Evolutionary conservation across 73 alveolate genomes (phyloP), one percentile per base, ranked within the genome.

Genomic region (Diophrys appendiculata): DNA sequence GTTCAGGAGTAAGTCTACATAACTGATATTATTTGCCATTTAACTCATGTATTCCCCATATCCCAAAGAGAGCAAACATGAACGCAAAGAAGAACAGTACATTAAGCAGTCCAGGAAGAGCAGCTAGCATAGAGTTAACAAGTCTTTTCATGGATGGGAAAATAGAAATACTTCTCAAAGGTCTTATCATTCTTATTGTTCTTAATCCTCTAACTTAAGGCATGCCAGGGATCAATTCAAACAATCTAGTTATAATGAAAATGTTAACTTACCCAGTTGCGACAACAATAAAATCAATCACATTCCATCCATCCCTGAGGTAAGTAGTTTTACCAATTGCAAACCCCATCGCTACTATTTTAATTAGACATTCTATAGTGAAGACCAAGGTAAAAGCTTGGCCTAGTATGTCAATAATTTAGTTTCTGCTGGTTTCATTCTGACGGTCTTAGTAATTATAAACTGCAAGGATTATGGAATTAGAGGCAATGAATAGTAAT

Each of bases 281-380:
- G 0, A 93, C 93, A 11, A 90, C 92, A 31, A 80, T 71, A 83
- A 93, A 93, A 69, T 93, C 98, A 30, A 93, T 78, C 52, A 80
- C 72, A 68, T 93, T 93, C 98, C 98, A 93, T 18, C 88, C 68
- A 64, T 93, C 95, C 70, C 95, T 86, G 25, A 93, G 73, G 65
- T 93, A 93, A 0, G 94, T 73, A 28, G 76, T 55, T 65, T 75
- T 69, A 27, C 53, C 75, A 43, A 87, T 30, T 24, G 87, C 81
- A 2, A 92, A 80, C 26, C 98, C 98, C 79, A 81, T 55, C 2
- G 90, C 96, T 22, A 92, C 60, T 35, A 90, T 86, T 69, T 92
- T 92, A 5, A 92, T 68, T 13, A 64, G 28, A 32, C 81, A 67
- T 73, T 92, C 98, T 28, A 60, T 31, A 8, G 76, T 68, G 34